phyloP scores from a whole-genome alignment of 2,329 filamentous ascomycete species.

The Fusarium nematophilum region DNA sequence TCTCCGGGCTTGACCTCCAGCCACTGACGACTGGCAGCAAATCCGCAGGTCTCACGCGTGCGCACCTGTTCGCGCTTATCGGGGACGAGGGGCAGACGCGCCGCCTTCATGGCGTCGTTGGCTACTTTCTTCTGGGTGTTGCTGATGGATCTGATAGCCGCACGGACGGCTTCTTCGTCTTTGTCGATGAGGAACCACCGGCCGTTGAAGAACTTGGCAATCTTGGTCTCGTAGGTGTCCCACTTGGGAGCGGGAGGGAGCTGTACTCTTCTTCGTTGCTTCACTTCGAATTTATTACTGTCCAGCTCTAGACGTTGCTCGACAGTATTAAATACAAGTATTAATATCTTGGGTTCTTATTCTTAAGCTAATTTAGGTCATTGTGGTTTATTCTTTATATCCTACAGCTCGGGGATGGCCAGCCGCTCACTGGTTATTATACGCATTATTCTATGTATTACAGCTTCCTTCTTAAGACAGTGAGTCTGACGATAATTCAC shows the following conservation, averaged over 20 bases:
- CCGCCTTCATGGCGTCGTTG: constrained; percentile 35
- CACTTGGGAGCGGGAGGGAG: constrained; percentile 11
- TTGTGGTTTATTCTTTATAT: no score
- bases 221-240: constrained; percentile 7
- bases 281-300: no score
- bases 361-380: no score
- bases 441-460: no score
- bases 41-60: constrained; percentile 23
- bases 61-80: constrained; percentile 25
- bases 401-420: no score
- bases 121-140: constrained; percentile 31
- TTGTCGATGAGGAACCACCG: constrained; percentile 26
- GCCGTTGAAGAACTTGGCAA: constrained; percentile 28
- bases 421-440: no score
- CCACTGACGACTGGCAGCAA: constrained; percentile 26
- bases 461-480: no score
- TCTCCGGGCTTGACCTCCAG: constrained; percentile 16
- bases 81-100: constrained; percentile 17
- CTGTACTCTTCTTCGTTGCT: no score
- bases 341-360: no score
- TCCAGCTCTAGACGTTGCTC: no score
- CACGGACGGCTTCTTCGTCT: neutral
- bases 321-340: no score
- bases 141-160: constrained; percentile 5
- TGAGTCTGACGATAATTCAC: no score